Evolutionary conservation across 352 stramenopile genomes (phyloP).

Genomic region (Phytophthora agathidicida): DNA sequence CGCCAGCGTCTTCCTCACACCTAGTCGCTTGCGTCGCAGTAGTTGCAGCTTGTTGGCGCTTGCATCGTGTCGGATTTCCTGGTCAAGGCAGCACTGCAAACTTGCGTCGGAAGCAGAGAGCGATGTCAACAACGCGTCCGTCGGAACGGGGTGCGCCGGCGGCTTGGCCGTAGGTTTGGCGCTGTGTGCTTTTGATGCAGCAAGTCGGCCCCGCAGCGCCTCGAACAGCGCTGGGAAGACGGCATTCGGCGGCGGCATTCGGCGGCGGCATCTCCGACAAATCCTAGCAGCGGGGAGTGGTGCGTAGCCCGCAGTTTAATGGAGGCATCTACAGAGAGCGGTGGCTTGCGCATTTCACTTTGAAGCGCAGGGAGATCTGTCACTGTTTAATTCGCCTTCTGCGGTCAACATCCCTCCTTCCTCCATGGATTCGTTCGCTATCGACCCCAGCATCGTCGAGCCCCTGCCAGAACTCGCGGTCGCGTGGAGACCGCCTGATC

Average conservation of each 20-base stretch:
- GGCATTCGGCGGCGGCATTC: conserved; percentile 13
- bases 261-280: too few relatives aligned
- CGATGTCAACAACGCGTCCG: conserved; percentile 11
- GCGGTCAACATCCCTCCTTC: too few relatives aligned
- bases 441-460: too few relatives aligned
- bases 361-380: too few relatives aligned
- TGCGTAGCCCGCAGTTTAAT: too few relatives aligned
- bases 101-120: conserved; percentile 6
- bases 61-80: conserved; percentile 16
- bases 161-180: not conserved
- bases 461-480: too few relatives aligned
- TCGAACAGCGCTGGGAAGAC: conserved; percentile 27
- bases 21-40: conserved; percentile 15
- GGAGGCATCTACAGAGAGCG: too few relatives aligned
- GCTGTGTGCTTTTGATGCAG: not conserved
- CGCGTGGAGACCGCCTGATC: too few relatives aligned
- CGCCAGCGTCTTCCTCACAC: conserved; percentile 1
- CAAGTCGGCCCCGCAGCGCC: conserved; percentile 16
- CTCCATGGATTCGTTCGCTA: too few relatives aligned
- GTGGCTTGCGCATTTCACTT: too few relatives aligned
- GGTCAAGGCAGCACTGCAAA: not conserved
- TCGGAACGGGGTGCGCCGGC: not conserved
- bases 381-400: too few relatives aligned
- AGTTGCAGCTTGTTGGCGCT: conserved; percentile 5
- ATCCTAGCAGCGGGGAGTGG: too few relatives aligned